Evolutionary conservation across 2,329 filamentous ascomycete genomes (phyloP), one percentile per base, ranked within the genome.

Genomic region (Pseudonectria foliicola): DNA sequence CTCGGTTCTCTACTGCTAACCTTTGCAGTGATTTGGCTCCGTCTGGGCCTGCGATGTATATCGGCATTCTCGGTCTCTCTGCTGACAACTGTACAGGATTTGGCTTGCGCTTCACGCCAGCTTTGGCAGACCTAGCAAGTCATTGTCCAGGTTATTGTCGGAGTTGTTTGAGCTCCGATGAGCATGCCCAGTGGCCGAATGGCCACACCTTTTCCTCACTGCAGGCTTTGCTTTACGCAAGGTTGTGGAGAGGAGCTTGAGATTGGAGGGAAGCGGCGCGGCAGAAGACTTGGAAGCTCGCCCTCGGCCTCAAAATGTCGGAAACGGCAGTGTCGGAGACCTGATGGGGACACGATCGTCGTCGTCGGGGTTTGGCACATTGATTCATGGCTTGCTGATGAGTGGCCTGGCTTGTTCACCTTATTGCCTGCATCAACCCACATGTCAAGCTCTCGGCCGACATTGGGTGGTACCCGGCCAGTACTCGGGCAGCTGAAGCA

Each of bases 191-290:
- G 46, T 48, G 43, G 36, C 40, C 18, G 18, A 21, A 29, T 43
- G 36, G 40, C 48, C 51, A 48, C 43, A 44, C 50, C 48, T 57
- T 71, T 72, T 72, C 68, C 71, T 73, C 71, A 70, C 68, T 71
- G 61, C 65, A 61, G 45, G 48, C 59, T 54, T 49, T 59, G 64
- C 68, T 63, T 61, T 39, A 57, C 37, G 70, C 56, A 57, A 54
- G 59, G 67, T 50, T 64, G 70, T 48, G 64, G 71, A 66, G 72
- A 72, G 72, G 68, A 40, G 32, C 24, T 16, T 25, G 27, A 31
- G 25, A 27, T 13, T 10, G 27, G 4, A 29, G 15, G n/a, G n/a
- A n/a, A n/a, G n/a, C n/a, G n/a, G n/a, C n/a, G n/a, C n/a, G n/a
- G n/a, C n/a, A 41, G 34, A 33, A 38, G 40, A 35, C 40, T 33